Percentiles rank a stretch among this genome's conserved stretches.
Evolutionary conservation across 306 rosid species (phyloP).

Genomic region (Gynostemma pentaphyllum): DNA sequence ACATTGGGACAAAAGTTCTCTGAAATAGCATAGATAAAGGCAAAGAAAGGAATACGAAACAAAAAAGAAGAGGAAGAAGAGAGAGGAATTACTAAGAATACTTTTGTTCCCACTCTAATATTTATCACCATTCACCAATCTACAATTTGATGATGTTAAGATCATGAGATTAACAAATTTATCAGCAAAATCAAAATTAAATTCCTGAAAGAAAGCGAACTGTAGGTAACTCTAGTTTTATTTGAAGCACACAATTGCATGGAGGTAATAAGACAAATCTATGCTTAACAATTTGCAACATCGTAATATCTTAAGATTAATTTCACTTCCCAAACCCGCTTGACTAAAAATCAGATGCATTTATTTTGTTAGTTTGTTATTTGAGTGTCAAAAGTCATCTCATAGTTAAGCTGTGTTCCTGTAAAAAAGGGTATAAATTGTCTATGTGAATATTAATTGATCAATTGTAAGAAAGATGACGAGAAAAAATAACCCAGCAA

Average conservation of each 20-base stretch:
- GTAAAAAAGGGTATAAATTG: too few relatives aligned
- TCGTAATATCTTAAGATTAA: too few relatives aligned
- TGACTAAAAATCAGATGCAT: neutral
- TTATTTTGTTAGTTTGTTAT: too few relatives aligned
- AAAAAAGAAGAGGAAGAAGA: neutral
- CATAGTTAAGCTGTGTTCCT: too few relatives aligned
- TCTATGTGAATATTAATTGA: too few relatives aligned
- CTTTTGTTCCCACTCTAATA: neutral
- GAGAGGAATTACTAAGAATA: neutral
- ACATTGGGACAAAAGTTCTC: neutral
- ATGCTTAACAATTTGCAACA: too few relatives aligned
- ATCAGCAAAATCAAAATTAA: neutral
- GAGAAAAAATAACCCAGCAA: too few relatives aligned
- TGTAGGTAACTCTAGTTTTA: neutral
- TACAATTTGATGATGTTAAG: neutral
- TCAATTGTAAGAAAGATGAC: too few relatives aligned
- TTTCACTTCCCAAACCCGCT: neutral
- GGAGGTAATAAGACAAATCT: neutral
- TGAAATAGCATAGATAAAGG: neutral
- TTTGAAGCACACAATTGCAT: neutral
- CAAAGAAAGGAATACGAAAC: neutral
- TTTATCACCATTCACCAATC: neutral
- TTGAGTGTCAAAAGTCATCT: too few relatives aligned
- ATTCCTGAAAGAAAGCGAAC: neutral
- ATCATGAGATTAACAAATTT: neutral